These are phyloP conservation scores for Tulasnella sp. DNA, from an alignment of 768 basidiomycete species.

Conservation along the genomic window DNA sequence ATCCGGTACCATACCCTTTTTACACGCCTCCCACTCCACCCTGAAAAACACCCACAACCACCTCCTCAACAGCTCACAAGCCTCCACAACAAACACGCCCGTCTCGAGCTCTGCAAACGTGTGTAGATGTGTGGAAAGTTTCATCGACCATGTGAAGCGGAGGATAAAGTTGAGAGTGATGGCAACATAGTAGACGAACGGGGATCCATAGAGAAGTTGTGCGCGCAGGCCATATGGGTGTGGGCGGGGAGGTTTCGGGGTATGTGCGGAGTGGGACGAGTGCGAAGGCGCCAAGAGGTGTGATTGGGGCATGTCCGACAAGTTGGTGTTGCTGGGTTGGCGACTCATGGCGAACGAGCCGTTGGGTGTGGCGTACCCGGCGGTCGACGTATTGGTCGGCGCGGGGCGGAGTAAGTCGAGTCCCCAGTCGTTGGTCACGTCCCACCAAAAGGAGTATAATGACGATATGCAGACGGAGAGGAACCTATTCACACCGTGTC, in stretches of 20 bases:
- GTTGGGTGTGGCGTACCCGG: constrained; percentile 19
- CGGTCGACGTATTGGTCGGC: background rate
- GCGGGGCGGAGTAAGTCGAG: constrained; percentile 50
- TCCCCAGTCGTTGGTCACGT: constrained; percentile 96
- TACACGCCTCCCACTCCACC: constrained; percentile 91
- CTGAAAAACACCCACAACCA: constrained; percentile 99
- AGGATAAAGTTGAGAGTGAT: constrained; percentile 75
- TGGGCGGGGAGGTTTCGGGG: constrained; percentile 4
- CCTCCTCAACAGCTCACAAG: constrained; percentile 74
- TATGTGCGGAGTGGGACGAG: background rate
- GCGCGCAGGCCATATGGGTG: constrained; percentile 66
- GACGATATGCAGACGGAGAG: constrained; percentile 79
- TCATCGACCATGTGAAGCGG: constrained; percentile 88
- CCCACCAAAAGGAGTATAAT: constrained; percentile 97
- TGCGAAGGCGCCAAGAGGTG: background rate
- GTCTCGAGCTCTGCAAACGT: constrained; percentile 63
- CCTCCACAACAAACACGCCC: constrained; percentile 81
- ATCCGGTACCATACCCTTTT: constrained; percentile 29
- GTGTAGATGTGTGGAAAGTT: constrained; percentile 77
- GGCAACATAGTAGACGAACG: constrained; percentile 65
- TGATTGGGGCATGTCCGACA: background rate
- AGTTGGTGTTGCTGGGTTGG: constrained; percentile 16
- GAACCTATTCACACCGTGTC: constrained; percentile 60
- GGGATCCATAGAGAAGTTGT: constrained; percentile 63
- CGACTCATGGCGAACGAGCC: constrained; percentile 24